Evolutionary conservation across 345 rosid species (phyloP).

Genomic region (Eutrema yunnanense): DNA sequence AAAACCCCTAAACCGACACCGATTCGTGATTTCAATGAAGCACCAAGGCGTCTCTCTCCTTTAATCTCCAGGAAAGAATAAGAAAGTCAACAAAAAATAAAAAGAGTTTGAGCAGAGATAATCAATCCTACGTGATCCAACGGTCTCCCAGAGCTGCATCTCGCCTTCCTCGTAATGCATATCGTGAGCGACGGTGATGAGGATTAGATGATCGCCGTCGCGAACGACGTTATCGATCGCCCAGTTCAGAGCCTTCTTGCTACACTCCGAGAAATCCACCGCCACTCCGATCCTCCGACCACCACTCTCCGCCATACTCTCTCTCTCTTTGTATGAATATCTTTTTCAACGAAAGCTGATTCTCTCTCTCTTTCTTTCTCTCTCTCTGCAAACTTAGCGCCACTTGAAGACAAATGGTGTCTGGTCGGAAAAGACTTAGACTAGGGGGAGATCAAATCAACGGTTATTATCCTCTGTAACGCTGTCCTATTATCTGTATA

Average conservation of each 20-base stretch:
- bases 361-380: background rate
- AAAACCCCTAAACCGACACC: background rate
- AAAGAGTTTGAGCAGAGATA: background rate
- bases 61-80: background rate
- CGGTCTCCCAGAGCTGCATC: conserved; percentile 85
- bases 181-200: conserved; percentile 48
- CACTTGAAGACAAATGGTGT: background rate
- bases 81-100: background rate
- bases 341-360: background rate
- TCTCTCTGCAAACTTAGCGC: background rate
- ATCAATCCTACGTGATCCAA: conserved; percentile 63
- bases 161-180: conserved; percentile 69
- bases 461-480: background rate
- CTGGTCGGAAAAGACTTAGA: background rate
- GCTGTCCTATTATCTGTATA: background rate
- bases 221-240: conserved; percentile 72
- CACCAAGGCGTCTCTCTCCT: background rate
- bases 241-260: conserved; percentile 82
- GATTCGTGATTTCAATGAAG: background rate
- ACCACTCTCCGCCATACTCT: conserved; percentile 39
- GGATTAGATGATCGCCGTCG: conserved; percentile 79
- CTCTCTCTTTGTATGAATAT: background rate
- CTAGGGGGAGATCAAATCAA: background rate
- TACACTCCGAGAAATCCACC: conserved; percentile 80
- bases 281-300: conserved; percentile 74